Base-by-base conservation (phyloP, 305 asterid genomes). In the Fraxinus platypoda region DNA sequence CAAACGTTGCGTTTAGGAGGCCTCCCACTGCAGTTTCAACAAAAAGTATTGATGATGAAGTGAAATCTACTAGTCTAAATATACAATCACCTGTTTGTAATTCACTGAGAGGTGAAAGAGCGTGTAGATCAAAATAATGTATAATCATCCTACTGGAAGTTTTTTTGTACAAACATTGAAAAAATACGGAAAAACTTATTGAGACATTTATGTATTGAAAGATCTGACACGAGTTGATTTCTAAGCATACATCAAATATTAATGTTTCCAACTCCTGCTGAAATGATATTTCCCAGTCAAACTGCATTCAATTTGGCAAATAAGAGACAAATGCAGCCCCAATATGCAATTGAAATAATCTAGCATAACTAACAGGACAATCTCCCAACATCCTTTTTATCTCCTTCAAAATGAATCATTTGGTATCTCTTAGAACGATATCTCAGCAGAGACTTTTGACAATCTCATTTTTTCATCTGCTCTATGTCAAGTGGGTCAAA, bases 1-100 rank as follows among this genome's bases (percentile, higher is more conserved):
- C 99, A 79, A 97, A 94, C 74, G 98, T 97, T 35, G 98, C 99
- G 84, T 94, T 97, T 80, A 97, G 88, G 82, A 97, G 97, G 83
- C 98, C 99, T 4, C 99, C 99, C 73, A 97, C 99, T 96, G 95
- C 85, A 89, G 74, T 84, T 87, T 78, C 43, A 54, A 81, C 66
- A 74, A 71, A 46, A 57, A 75, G 26, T 35, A 72, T 83, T 68
- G n/a, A 13, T 12, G 30, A 41, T 26, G 30, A 41, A 76, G 43
- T 5, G 11, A 80, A 17, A 64, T 23, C 34, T 64, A 66, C 35
- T 59, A 7, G 13, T 21, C 4, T 21, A 59, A n/a, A 21, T 21
- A 12, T 46, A 59, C 8, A 59, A 59, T 19, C 12, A 49, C 6
- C 26, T 2, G 70, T 19, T 21, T n/a, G 23, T 8, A 62, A 7